Evolutionary conservation across 805 yeast species (phyloP).

Genomic region (Grigorovia jiainica): DNA sequence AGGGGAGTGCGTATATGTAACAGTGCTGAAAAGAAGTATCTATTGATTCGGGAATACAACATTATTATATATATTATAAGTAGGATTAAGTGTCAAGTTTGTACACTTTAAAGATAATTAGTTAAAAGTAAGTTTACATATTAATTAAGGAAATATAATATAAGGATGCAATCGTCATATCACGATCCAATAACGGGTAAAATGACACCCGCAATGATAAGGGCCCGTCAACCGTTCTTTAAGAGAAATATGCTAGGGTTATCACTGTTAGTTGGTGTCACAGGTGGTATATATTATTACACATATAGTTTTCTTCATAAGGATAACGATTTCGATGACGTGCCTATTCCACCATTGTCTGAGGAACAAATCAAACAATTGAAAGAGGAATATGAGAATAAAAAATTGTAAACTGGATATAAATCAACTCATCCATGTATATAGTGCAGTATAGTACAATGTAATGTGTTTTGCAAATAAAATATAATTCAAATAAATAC

Average conservation of each 20-base stretch:
- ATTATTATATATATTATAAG: too few species aligned
- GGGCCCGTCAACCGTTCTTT: conserved; percentile 85
- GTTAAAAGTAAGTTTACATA: too few species aligned
- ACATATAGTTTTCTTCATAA: conserved; percentile 57
- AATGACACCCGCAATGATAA: conserved; percentile 88
- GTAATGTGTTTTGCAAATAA: too few species aligned
- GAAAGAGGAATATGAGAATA: conserved; percentile 55
- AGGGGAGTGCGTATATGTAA: too few species aligned
- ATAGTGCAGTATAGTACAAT: too few species aligned
- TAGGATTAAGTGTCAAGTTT: too few species aligned
- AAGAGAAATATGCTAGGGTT: conserved; percentile 64
- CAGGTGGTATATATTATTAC: conserved; percentile 55
- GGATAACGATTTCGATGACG: conserved; percentile 76
- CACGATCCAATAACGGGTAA: conserved; percentile 63
- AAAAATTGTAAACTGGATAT: background rate
- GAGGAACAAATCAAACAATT: conserved; percentile 67
- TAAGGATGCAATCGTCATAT: conserved; percentile 38
- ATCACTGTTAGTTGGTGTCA: conserved; percentile 48
- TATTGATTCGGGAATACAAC: too few species aligned
- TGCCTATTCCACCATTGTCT: conserved; percentile 87
- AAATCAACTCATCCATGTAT: too few species aligned
- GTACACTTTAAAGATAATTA: too few species aligned
- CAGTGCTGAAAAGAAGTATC: too few species aligned
- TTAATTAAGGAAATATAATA: too few species aligned
- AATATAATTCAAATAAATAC: too few species aligned